Percentiles rank a stretch among this genome's conserved stretches.
Conservation (phyloP, 2,329 filamentous ascomycete species). For the Epichloe gansuensis region DNA sequence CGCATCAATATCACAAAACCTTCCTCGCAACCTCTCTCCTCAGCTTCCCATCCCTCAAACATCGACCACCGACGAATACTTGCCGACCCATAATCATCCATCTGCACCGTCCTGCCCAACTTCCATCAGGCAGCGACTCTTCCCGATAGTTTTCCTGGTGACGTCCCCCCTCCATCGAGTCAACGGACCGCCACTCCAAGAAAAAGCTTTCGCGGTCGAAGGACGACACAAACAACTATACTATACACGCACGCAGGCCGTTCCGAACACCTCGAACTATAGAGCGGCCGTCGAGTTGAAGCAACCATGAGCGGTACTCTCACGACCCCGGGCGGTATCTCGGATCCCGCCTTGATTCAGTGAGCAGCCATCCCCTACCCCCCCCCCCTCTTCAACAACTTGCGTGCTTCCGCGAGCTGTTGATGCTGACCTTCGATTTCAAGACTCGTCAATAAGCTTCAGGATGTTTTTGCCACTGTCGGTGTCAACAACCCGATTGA, state of each 20-base stretch:
- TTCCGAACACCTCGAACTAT: not conserved
- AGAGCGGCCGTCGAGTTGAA: constrained; percentile 4
- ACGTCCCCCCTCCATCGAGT: constrained; percentile 3
- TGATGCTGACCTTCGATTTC: constrained; percentile 4
- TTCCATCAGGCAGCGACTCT: not conserved
- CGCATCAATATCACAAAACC: constrained; percentile 9
- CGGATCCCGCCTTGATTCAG: constrained; percentile 55
- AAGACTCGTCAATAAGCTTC: constrained; percentile 92
- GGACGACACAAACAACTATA: not conserved
- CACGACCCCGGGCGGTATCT: constrained; percentile 43
- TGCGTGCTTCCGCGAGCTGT: not conserved
- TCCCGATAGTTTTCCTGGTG: not conserved
- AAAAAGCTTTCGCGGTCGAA: not conserved
- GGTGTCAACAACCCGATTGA: constrained; percentile 99
- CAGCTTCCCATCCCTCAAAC: not conserved
- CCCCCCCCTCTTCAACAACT: too few species aligned
- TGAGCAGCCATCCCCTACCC: constrained; percentile 19
- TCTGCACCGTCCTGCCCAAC: not conserved
- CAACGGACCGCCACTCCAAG: not conserved
- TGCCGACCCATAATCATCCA: not conserved
- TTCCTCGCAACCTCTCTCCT: not conserved
- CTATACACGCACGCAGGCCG: not conserved
- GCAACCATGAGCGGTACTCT: constrained; percentile 24
- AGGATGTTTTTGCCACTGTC: constrained; percentile 98
- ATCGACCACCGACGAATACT: not conserved